Percentiles rank a stretch among this genome's conserved stretches.
These are phyloP conservation scores for Ophiostoma quercus DNA, from an alignment of 2,329 filamentous ascomycete genomes.

Conservation along the genomic window DNA sequence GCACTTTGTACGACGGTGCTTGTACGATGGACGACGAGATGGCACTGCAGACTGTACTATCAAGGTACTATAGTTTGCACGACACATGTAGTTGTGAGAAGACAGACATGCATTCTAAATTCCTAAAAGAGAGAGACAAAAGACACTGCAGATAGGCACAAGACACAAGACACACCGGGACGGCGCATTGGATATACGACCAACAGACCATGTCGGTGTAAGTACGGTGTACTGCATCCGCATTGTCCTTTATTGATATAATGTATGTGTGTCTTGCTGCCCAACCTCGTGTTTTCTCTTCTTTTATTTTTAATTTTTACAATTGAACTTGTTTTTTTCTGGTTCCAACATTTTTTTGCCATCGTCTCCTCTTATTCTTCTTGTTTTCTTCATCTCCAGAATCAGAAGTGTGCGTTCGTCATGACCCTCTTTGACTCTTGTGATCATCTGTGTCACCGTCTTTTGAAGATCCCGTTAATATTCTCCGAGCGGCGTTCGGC, in stretches of 20 bases:
- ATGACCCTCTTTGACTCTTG: background rate
- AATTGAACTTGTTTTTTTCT: background rate
- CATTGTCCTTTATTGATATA: background rate
- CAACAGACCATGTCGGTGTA: conserved; percentile 11
- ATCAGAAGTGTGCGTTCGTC: background rate
- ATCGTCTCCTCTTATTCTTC: background rate
- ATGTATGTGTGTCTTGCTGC: conserved; percentile 1
- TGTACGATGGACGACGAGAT: background rate
- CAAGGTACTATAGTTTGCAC: background rate
- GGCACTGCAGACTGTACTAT: background rate
- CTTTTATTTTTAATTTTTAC: background rate
- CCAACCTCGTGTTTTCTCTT: conserved; percentile 7
- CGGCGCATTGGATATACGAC: background rate
- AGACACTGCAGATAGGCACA: background rate
- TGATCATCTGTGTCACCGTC: conserved; percentile 12
- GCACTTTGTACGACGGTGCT: conserved; percentile 5
- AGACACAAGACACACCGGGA: background rate
- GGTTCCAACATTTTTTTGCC: background rate
- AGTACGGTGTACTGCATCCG: conserved; percentile 9
- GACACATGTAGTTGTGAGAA: background rate
- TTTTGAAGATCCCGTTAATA: background rate
- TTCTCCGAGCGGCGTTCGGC: conserved; percentile 15
- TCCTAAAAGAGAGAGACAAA: background rate
- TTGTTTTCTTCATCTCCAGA: background rate
- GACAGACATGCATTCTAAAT: too few species aligned